Base-by-base conservation (phyloP, 345 rosid species). In the Gossypium ekmanianum region DNA sequence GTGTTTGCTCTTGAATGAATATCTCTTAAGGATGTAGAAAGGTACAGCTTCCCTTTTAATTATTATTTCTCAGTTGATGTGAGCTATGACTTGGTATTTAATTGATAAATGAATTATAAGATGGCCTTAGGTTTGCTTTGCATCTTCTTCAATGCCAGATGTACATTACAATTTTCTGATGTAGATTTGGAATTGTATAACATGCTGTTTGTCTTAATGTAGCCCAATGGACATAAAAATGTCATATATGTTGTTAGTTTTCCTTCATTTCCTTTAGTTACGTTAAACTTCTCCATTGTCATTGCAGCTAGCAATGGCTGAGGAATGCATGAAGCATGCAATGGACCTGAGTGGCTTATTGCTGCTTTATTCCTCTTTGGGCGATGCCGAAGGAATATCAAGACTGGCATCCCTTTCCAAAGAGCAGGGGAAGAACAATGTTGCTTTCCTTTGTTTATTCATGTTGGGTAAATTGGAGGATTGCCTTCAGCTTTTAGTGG, bases 351-450 rank as follows among this genome's bases (percentile, higher is more conserved):
- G 99, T 83, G 99, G 99, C 78, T 84, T 96, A 77, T 85, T 96
- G 76, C 86, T 96, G 67, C 94, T 96, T 9, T 96, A 96, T 85
- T 93, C 99, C 72, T 96, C 99, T 64, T 79, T 96, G 29, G 99
- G 99, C 73, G 97, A 96, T 80, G 94, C 95, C 66, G 97, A 93
- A 82, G 98, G 98, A 78, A 87, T 93, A 68, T 81, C 88, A 48
- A 83, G 86, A 67, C 98, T 96, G 76, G 92, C 94, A 61, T 80
- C 89, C 67, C 85, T 93, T 79, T 98, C 99, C 44, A 93, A 87
- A 85, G 94, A 92, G 73, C 97, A 90, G 83, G 99, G 99, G 80
- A 96, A 96, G 88, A 93, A 90, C 77, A 96, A 96, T 86, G 99
- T 96, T 64, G 94, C 97, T 41, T 96, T 86, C 82, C 93, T 93